Evolutionary conservation across 768 basidiomycete genomes (phyloP), one percentile per base, ranked within the genome.

Genomic region (Gyrodon lividus): DNA sequence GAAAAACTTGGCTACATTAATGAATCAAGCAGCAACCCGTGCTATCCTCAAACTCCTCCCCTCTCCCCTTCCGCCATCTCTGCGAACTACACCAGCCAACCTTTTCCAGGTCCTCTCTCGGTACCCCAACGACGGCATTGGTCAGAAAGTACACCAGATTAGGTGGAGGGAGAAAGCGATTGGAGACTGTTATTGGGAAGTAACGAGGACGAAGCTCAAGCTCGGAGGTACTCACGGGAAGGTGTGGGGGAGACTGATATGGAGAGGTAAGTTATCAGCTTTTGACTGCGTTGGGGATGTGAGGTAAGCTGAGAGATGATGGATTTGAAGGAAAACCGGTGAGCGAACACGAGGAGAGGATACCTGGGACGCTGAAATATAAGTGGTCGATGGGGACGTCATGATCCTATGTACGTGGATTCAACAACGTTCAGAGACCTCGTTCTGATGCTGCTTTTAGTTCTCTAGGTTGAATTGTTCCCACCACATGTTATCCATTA

Each of bases 161-260:
- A 79, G 91, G 53, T 93, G 91, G 91, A 70, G 73, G 26, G 63
- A 70, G 26, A 92, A 91, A 70, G 76, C 80, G 17, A 86, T 91
- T 54, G 57, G 66, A 43, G 75, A 79, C 37, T 86, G 80, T 51
- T 90, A 82, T 64, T 93, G 92, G 91, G 66, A 79, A 31, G 77
- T 93, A 37, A 91, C 89, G 4, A 75, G 79, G 61, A 77, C 87
- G 28, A 72, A 74, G 55, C 81, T 92, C 64, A 93, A 92, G 68
- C 73, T 74, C 38, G 83, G 84, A 57, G 89, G 89, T 23, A 74
- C 68, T 23, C 87, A 91, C 59, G 91, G 91, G 2, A 91, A 85
- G 66, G 90, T 81, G 16, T 93, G 92, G 92, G 91, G 91, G 6
- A 73, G 75, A 52, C 71, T 92, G 5, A 77, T 83, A 49, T 93